Evolutionary conservation across 208 protist genomes (phyloP), one percentile per base, ranked within the genome.

Genomic region (Leishmania gerbilli): DNA sequence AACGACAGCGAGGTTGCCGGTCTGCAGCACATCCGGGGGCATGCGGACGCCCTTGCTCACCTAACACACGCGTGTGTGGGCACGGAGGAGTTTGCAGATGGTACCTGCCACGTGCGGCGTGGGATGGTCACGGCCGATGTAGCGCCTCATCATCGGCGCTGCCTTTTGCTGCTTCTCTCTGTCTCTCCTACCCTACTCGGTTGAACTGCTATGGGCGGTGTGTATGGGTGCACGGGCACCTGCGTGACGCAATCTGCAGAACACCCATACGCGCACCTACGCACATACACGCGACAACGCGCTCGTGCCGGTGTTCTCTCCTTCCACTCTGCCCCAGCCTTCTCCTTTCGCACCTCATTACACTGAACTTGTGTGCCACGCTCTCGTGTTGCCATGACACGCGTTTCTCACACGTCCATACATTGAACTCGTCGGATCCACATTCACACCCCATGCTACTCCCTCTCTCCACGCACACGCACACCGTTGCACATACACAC

Each of bases 81-180:
- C 24, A 34, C 40, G 2, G 68, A 34, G 42, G n/a, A 47, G n/a
- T 53, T 27, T 72, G 34, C 24, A 42, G 8, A 13, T 11, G 68
- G 42, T 5, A 31, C 45, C 5, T 15, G 21, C 21, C 27, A 17
- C 42, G 34, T 31, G 4, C 4, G 17, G 40, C n/a, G n/a, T 47
- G n/a, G 3, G 67, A n/a, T 1, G 6, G 24, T 19, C 21, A 8
- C 17, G 37, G 42, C 34, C 11, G 9, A 51, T 42, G 68, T 53
- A 6, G 19, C 24, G 68, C 45, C 8, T n/a, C 19, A 45, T 11
- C 37, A n/a, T 47, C 19, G 37, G 34, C 27, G 37, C 24, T 21
- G 42, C 24, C 49, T 34, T 83, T 65, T 51, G 69, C 34, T 71
- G 53, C 65, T 64, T 80, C 56, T 47, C 77, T 47, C 45, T 53